Base-by-base conservation (phyloP, 1,139 yeast species). In the Sugiyamaella japonica region DNA sequence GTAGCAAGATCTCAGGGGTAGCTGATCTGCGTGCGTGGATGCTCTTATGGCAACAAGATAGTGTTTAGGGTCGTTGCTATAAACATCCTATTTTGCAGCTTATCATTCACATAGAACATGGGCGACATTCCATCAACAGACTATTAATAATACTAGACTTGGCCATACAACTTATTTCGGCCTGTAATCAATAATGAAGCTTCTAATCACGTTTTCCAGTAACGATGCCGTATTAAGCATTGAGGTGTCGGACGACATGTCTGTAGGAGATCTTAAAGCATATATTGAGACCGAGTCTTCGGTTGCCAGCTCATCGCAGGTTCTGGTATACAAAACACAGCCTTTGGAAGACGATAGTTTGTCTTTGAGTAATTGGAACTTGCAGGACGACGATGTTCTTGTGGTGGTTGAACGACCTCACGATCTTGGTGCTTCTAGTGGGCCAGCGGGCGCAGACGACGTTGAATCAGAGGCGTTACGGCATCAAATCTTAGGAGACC, bases 271-370 rank as follows among this genome's bases (percentile, higher is more conserved):
- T 67, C 79, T 91, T 63, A 78, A 82, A 58, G 96, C 95, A 0
- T 84, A 86, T 61, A 69, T 91, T 6, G 89, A 85, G 61, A 84
- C 89, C 1, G 97, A 90, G 65, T 80, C 89, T 17, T 78, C 75
- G 23, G 77, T 85, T 37, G 74, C 75, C 6, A 74, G 81, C 2
- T 59, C 62, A 0, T 64, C 72, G 20, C 88, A 85, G 65, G 69
- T 76, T 12, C 63, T 87, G 50, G 68, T 74, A 31, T 75, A 74
- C 62, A 76, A 84, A 59, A 80, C 80, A 52, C 72, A 72, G 38
- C 65, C 72, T 6, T 63, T 87, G 40, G 69, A 67, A 1, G 69
- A 67, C 1, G 69, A 67, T 7, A 59, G 64, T 4, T 70, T 70
- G 51, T 70, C 81, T 0, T 69, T 89, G 45, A 68, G 69, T 8